phyloP scores from a whole-genome alignment of 2,329 filamentous ascomycete genomes.

The Sordariomycetes sp. region DNA sequence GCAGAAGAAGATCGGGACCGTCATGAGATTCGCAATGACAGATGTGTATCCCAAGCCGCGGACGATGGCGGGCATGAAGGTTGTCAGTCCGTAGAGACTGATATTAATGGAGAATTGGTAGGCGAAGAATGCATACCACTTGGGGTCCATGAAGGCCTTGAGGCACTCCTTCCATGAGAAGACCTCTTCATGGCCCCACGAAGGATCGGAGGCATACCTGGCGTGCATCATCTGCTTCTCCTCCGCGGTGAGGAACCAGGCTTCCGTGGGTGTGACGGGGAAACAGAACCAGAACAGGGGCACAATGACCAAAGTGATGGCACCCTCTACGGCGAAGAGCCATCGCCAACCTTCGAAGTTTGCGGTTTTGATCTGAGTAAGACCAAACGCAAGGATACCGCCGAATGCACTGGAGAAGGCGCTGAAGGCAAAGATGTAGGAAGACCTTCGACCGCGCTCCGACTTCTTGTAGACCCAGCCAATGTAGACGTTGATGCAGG shows the following conservation, averaged over 20 bases:
- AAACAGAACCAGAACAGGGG: conserved; percentile 16
- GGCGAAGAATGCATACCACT: conserved; percentile 18
- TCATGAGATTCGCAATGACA: conserved; percentile 20
- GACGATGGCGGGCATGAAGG: conserved; percentile 21
- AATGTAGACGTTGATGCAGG: conserved; percentile 11
- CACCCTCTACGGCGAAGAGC: conserved; percentile 29
- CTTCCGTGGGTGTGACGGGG: conserved; percentile 14
- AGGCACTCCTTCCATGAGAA: conserved; percentile 10
- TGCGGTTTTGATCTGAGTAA: conserved; percentile 21
- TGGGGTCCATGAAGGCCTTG: conserved; percentile 15
- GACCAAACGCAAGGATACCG: conserved; percentile 30
- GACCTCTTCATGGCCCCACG: conserved; percentile 6
- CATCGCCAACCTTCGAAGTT: conserved; percentile 26
- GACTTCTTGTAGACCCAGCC: conserved; percentile 10
- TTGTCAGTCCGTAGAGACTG: conserved; percentile 17
- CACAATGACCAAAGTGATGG: conserved; percentile 25
- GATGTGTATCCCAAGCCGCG: conserved; percentile 18
- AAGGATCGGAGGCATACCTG: conserved; percentile 8
- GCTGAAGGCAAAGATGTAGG: conserved; percentile 29
- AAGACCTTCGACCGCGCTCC: conserved; percentile 14
- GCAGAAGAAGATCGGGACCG: conserved; percentile 17
- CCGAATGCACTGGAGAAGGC: conserved; percentile 29
- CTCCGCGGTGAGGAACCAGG: conserved; percentile 13
- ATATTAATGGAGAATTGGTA: conserved; percentile 18
- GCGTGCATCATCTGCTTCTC: conserved; percentile 12